These are phyloP conservation scores for Mucor circinelloides DNA, from an alignment of 371 early-diverging fungal genomes.

Conservation along the genomic window DNA sequence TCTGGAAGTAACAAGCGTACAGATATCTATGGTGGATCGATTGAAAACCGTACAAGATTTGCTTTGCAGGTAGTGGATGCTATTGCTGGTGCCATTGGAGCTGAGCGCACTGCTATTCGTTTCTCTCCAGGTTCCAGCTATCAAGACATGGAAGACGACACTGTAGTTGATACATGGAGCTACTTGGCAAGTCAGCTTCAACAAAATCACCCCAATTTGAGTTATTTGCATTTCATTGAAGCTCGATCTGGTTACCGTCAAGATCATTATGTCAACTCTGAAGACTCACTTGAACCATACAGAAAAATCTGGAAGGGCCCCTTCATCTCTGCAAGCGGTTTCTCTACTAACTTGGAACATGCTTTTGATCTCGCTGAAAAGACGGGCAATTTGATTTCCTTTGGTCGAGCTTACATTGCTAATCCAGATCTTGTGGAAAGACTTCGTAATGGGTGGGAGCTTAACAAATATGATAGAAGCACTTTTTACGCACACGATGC, in stretches of 20 bases:
- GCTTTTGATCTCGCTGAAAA: conserved; percentile 16
- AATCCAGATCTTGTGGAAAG: conserved; percentile 31
- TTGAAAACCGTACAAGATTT: conserved; percentile 75
- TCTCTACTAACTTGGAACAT: conserved; percentile 16
- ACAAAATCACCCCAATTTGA: conserved; percentile 22
- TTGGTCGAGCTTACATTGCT: conserved; percentile 27
- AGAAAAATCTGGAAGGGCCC: conserved; percentile 37
- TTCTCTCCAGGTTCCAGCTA: conserved; percentile 16
- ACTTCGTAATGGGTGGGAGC: conserved; percentile 6
- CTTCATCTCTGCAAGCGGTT: conserved; percentile 33
- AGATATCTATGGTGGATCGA: conserved; percentile 68
- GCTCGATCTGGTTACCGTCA: conserved; percentile 8
- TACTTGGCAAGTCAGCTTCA: conserved; percentile 24
- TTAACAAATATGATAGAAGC: conserved; percentile 20
- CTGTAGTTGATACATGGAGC: conserved; percentile 31
- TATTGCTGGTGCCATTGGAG: conserved; percentile 44
- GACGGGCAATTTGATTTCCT: conserved; percentile 12
- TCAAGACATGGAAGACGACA: conserved; percentile 35
- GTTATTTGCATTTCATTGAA: conserved; percentile 39
- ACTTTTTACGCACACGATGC: conserved; percentile 22
- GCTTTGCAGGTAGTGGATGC: conserved; percentile 57
- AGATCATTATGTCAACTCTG: conserved; percentile 2
- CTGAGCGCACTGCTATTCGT: conserved; percentile 25
- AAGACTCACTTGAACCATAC: conserved; percentile 29
- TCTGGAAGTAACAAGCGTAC: conserved; percentile 57